Evolutionary conservation across 2,329 filamentous ascomycete genomes (phyloP).

Genomic region (Calcarisporium arbuscula): DNA sequence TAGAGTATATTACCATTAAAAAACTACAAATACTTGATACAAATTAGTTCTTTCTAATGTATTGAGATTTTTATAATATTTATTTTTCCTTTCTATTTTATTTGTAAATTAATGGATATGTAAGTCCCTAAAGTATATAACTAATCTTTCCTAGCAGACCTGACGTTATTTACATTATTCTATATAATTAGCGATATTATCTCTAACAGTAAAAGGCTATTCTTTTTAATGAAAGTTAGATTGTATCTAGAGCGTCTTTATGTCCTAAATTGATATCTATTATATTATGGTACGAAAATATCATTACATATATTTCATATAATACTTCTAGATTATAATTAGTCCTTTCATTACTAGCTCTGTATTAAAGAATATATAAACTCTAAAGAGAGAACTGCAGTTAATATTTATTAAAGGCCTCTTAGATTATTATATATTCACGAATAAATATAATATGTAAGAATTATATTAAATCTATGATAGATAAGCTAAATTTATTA

Average conservation of each 20-base stretch:
- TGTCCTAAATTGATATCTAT: background rate
- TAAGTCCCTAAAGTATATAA: background rate
- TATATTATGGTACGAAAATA: fast-evolving
- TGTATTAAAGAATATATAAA: background rate
- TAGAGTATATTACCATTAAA: too few relatives aligned
- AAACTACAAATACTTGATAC: background rate
- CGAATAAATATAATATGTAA: slow-evolving; percentile 2
- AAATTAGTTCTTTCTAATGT: too few relatives aligned
- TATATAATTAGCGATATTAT: background rate
- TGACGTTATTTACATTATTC: background rate
- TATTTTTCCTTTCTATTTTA: background rate
- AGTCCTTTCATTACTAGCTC: too few relatives aligned
- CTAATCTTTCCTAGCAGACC: too few relatives aligned
- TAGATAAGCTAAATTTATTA: background rate
- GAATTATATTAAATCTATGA: background rate
- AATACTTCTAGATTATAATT: background rate
- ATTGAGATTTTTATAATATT: background rate
- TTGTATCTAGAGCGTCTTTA: too few relatives aligned
- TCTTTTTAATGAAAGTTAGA: background rate
- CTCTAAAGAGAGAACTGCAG: too few relatives aligned
- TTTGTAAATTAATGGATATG: background rate
- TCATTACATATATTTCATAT: background rate
- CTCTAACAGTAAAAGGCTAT: background rate
- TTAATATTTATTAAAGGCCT: background rate
- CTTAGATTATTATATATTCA: background rate